Evolutionary conservation across 2,329 filamentous ascomycete species (phyloP).

Genomic region (Aspergillus aculeatus): DNA sequence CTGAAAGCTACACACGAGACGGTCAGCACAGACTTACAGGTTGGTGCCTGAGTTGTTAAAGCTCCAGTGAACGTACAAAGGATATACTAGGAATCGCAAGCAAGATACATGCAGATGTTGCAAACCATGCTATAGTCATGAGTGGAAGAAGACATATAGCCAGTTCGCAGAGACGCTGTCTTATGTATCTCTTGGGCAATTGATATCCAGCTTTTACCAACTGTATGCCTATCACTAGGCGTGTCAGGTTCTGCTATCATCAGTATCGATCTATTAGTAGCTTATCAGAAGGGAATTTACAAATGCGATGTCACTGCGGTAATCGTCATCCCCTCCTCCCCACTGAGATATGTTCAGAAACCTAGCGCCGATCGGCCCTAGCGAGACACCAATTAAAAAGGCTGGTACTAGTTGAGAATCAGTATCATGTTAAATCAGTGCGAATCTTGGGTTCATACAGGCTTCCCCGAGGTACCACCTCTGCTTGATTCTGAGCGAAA

Average conservation of each 20-base stretch:
- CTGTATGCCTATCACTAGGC: slow-evolving; percentile 63
- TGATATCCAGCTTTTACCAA: slow-evolving; percentile 65
- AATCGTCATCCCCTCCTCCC: slow-evolving; percentile 33
- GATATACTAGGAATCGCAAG: slow-evolving; percentile 56
- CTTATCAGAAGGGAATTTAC: slow-evolving; percentile 25
- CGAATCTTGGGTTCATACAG: slow-evolving; percentile 23
- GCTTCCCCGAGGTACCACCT: slow-evolving; percentile 43
- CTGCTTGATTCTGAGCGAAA: slow-evolving; percentile 40
- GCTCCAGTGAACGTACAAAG: slow-evolving; percentile 30
- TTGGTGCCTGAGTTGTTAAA: neutral
- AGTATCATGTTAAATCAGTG: neutral
- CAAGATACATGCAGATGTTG: slow-evolving; percentile 56
- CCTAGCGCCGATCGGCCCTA: slow-evolving; percentile 56
- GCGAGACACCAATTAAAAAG: slow-evolving; percentile 52
- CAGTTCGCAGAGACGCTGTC: slow-evolving; percentile 53
- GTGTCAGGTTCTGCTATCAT: slow-evolving; percentile 45
- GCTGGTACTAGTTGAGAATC: slow-evolving; percentile 50
- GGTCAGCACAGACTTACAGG: neutral
- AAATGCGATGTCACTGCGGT: slow-evolving; percentile 43
- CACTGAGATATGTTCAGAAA: slow-evolving; percentile 50
- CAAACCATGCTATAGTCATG: slow-evolving; percentile 64
- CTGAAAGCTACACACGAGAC: slow-evolving; percentile 41
- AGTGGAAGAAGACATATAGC: slow-evolving; percentile 56
- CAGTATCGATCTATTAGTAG: slow-evolving; percentile 5
- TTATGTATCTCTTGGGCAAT: slow-evolving; percentile 57